Percentiles rank a stretch among this genome's conserved stretches.
phyloP scores from a whole-genome alignment of 495 filamentous ascomycete genomes.

The Aspergillus sclerotiicarbonarius region DNA sequence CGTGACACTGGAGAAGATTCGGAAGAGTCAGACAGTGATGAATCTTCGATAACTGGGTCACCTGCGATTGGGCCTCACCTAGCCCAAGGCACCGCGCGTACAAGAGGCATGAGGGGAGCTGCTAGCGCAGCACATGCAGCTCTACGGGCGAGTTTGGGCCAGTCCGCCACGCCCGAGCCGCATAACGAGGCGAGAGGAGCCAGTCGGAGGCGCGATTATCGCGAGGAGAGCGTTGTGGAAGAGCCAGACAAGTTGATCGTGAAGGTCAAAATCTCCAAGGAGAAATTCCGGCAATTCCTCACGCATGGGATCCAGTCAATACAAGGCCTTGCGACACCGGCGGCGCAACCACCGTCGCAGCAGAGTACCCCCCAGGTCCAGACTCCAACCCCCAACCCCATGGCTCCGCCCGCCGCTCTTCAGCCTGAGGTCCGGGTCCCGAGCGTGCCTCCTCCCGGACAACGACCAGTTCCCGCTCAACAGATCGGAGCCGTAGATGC shows the following conservation, averaged over 20 bases:
- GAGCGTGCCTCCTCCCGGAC: conserved; percentile 26
- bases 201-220: conserved; percentile 57
- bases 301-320: conserved; percentile 46
- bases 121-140: conserved; percentile 77
- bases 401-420: conserved; percentile 57
- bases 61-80: conserved; percentile 69
- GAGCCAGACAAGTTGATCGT: conserved; percentile 63
- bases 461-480: conserved; percentile 36
- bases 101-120: conserved; percentile 81
- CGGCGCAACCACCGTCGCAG: conserved; percentile 44
- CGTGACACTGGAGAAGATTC: conserved; percentile 73
- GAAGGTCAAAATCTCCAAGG: conserved; percentile 66
- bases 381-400: conserved; percentile 54
- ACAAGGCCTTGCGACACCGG: conserved; percentile 20
- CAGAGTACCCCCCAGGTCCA: conserved; percentile 49
- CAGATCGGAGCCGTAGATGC: conserved; percentile 66
- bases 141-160: conserved; percentile 69
- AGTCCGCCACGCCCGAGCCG: conserved; percentile 87
- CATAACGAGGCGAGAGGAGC: conserved; percentile 69
- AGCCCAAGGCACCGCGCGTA: conserved; percentile 74
- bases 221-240: conserved; percentile 68
- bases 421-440: conserved; percentile 35
- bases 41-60: conserved; percentile 77
- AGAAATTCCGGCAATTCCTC: conserved; percentile 56
- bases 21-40: conserved; percentile 83